phyloP scores from a whole-genome alignment of 495 filamentous ascomycete genomes.

The Penicillium mononematosum region DNA sequence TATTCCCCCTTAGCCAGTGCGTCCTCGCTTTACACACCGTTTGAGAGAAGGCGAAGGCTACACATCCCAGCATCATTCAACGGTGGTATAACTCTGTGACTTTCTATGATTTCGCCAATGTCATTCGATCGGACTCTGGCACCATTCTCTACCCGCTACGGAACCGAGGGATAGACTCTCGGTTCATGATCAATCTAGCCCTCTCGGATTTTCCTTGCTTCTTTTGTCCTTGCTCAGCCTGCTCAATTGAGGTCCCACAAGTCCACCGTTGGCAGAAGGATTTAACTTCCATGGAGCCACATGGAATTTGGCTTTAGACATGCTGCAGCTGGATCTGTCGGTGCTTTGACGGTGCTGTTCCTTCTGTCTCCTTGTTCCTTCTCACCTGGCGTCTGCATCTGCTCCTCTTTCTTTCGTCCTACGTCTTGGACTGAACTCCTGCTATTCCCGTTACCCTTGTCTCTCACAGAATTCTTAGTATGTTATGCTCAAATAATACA shows the following conservation, averaged over 20 bases:
- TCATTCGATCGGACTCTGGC: slow-evolving; percentile 8
- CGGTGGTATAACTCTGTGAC: slow-evolving; percentile 12
- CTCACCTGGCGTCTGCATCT: slow-evolving; percentile 43
- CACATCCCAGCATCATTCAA: background rate
- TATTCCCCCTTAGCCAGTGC: background rate
- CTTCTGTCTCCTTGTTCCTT: slow-evolving; percentile 30
- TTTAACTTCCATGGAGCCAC: slow-evolving; percentile 22
- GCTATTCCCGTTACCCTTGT: slow-evolving; percentile 26
- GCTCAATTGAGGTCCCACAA: slow-evolving; percentile 6
- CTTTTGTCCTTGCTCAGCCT: slow-evolving; percentile 21
- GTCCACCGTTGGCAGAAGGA: slow-evolving; percentile 15
- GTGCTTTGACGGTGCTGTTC: slow-evolving; percentile 23
- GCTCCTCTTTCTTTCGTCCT: slow-evolving; percentile 17
- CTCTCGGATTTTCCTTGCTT: slow-evolving; percentile 24
- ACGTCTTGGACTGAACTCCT: slow-evolving; percentile 32
- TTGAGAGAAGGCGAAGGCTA: slow-evolving; percentile 1
- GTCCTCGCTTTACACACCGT: slow-evolving; percentile 6
- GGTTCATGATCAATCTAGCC: slow-evolving; percentile 16
- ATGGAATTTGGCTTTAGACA: slow-evolving; percentile 41
- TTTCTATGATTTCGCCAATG: slow-evolving; percentile 11
- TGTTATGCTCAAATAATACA: slow-evolving; percentile 47
- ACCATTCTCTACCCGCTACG: slow-evolving; percentile 7
- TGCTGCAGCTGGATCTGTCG: slow-evolving; percentile 33
- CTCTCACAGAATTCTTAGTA: slow-evolving; percentile 32
- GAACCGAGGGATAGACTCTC: slow-evolving; percentile 18